Percentiles rank a stretch among this genome's conserved stretches.
These are phyloP conservation scores for Gentiana straminea DNA, from an alignment of 257 asterid genomes.

Conservation along the genomic window DNA sequence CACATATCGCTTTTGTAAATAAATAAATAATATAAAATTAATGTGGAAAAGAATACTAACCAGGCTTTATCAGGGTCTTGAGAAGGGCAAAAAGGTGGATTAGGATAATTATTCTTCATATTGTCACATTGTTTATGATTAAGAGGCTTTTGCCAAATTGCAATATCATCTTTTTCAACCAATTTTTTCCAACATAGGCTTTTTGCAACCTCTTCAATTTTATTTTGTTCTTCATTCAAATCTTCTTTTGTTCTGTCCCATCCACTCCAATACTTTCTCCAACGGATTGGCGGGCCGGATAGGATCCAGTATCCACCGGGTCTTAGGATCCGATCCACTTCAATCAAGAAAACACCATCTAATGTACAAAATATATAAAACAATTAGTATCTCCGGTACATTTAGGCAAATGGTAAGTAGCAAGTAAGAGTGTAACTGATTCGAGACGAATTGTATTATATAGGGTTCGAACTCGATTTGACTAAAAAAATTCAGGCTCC, in stretches of 20 bases:
- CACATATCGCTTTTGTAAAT: too few relatives aligned
- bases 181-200: conserved; percentile 85
- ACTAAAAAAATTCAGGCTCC: too few relatives aligned
- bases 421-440: not conserved
- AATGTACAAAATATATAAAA: not conserved
- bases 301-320: conserved; percentile 95
- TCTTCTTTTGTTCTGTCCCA: conserved; percentile 66
- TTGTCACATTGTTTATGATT: conserved; percentile 46
- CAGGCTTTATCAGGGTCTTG: conserved; percentile 62
- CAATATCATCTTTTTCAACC: conserved; percentile 62
- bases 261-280: conserved; percentile 77
- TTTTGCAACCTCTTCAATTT: conserved; percentile 49
- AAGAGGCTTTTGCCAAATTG: conserved; percentile 75
- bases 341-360: conserved; percentile 72
- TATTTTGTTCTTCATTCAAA: conserved; percentile 62
- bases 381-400: too few relatives aligned
- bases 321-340: conserved; percentile 69
- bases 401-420: not conserved
- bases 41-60: conserved; percentile 19
- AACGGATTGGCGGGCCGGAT: conserved; percentile 87
- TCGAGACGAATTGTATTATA: too few relatives aligned
- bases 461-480: too few relatives aligned
- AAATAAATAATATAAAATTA: too few relatives aligned
- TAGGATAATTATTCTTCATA: conserved; percentile 11
- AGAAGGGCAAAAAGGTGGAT: conserved; percentile 37